Evolutionary conservation across 1,139 yeast genomes (phyloP).

Genomic region (Wickerhamomyces sp.): DNA sequence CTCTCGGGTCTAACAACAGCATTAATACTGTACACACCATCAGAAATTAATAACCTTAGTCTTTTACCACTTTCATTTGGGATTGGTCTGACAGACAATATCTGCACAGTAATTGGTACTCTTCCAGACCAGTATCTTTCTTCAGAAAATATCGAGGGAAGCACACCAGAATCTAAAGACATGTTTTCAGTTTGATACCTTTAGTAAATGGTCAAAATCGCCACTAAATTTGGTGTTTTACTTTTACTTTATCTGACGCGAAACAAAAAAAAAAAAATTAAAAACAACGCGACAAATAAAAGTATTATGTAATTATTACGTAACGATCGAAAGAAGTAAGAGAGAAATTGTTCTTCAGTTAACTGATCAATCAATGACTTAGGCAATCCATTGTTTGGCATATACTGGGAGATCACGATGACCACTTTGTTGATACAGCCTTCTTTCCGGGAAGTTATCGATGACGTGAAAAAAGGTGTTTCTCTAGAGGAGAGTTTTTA

Average conservation of each 20-base stretch:
- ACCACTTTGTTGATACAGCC: slow-evolving; percentile 33
- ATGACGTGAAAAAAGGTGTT: slow-evolving; percentile 30
- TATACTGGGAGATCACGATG: no score
- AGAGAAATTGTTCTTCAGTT: no score
- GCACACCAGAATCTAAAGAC: slow-evolving; percentile 12
- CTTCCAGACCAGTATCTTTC: slow-evolving; percentile 14
- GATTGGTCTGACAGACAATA: slow-evolving; percentile 43
- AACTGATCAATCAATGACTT: no score
- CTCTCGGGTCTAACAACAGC: slow-evolving; percentile 62
- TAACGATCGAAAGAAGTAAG: neutral
- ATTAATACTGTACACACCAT: slow-evolving; percentile 59
- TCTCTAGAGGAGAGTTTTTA: slow-evolving; percentile 33
- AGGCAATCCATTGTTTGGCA: no score
- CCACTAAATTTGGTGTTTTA: slow-evolving; percentile 1
- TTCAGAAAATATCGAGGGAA: slow-evolving; percentile 17
- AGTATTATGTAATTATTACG: neutral
- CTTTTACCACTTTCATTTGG: slow-evolving; percentile 43
- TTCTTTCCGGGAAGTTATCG: slow-evolving; percentile 37
- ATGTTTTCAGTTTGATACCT: neutral
- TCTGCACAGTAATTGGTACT: slow-evolving; percentile 41
- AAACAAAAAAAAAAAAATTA: neutral
- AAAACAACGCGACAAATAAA: neutral
- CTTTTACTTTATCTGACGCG: slow-evolving; percentile 1
- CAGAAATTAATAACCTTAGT: slow-evolving; percentile 56
- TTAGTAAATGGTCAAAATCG: neutral